Conservation (phyloP, 257 asterid genomes). For the Salvia splendens region DNA sequence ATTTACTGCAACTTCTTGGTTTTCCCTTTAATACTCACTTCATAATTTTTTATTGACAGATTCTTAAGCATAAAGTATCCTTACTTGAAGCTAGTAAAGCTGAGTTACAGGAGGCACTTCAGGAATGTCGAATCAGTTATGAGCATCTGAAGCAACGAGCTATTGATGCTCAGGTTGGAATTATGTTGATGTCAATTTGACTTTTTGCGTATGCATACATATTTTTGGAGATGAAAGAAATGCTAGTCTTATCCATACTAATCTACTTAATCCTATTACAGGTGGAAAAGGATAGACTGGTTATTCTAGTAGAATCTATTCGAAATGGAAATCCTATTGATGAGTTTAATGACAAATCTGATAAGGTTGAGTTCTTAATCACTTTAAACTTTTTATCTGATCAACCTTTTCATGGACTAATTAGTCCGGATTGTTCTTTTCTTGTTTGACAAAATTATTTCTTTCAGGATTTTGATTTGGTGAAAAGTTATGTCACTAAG, state of each 20-base stretch:
- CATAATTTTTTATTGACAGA: slow-evolving; percentile 43
- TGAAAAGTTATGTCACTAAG: slow-evolving; percentile 67
- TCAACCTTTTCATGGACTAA: slow-evolving; percentile 16
- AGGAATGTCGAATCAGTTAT: slow-evolving; percentile 56
- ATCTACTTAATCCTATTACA: slow-evolving; percentile 33
- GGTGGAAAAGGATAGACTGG: slow-evolving; percentile 84
- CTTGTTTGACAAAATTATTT: slow-evolving; percentile 10
- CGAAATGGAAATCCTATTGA: slow-evolving; percentile 62
- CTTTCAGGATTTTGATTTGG: slow-evolving; percentile 64
- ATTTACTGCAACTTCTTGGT: slow-evolving; percentile 5
- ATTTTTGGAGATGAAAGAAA: neutral
- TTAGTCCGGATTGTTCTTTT: slow-evolving; percentile 2
- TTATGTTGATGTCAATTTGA: slow-evolving; percentile 16
- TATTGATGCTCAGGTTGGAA: slow-evolving; percentile 86
- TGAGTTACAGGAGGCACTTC: slow-evolving; percentile 68
- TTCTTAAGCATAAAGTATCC: slow-evolving; percentile 85
- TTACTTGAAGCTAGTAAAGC: slow-evolving; percentile 85
- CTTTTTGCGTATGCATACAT: neutral
- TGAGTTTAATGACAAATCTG: slow-evolving; percentile 48
- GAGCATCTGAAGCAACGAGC: slow-evolving; percentile 68
- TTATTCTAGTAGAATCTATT: slow-evolving; percentile 69
- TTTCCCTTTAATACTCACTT: slow-evolving; percentile 26
- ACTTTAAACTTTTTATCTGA: neutral
- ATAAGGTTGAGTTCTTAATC: slow-evolving; percentile 54
- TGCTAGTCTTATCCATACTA: neutral